phyloP scores from a whole-genome alignment of 495 filamentous ascomycete genomes.

The Massariosphaeria phaeospora region DNA sequence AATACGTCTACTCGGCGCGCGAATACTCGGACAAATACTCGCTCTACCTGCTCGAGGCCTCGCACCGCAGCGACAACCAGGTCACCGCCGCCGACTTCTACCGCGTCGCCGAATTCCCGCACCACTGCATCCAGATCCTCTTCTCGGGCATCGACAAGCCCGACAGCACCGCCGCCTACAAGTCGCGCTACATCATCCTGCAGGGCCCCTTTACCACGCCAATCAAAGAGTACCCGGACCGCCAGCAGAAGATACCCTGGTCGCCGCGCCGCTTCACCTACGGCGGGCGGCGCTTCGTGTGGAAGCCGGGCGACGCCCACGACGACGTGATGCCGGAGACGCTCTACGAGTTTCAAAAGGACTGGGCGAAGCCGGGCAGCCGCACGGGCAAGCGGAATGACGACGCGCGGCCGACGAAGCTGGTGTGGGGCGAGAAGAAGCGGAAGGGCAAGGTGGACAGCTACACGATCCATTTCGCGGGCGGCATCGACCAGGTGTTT shows the following conservation, averaged over 20 bases:
- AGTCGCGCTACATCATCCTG: constrained; percentile 24
- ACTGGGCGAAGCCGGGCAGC: constrained; percentile 23
- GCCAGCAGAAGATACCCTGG: constrained; percentile 24
- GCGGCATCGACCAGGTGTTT: constrained; percentile 28
- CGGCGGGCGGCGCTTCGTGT: constrained; percentile 24
- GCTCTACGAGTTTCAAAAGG: constrained; percentile 24
- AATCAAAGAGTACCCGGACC: constrained; percentile 27
- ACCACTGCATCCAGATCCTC: constrained; percentile 15
- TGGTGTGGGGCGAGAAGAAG: constrained; percentile 30
- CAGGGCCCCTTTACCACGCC: constrained; percentile 18
- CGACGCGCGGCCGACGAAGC: constrained; percentile 8
- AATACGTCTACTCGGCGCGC: constrained; percentile 27
- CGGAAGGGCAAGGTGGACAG: constrained; percentile 25
- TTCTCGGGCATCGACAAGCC: constrained; percentile 21
- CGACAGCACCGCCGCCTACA: constrained; percentile 17
- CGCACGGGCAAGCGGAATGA: constrained; percentile 23
- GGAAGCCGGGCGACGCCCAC: constrained; percentile 26
- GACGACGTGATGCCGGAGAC: constrained; percentile 31
- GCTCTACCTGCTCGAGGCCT: constrained; percentile 25
- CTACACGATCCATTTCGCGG: constrained; percentile 29
- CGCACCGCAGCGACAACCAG: constrained; percentile 21
- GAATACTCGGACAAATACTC: constrained; percentile 28
- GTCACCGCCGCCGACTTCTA: constrained; percentile 24
- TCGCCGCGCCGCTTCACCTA: constrained; percentile 25
- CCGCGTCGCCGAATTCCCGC: constrained; percentile 24